These are phyloP conservation scores for Eimeria sp. DNA, from an alignment of 169 alveolate genomes.

Conservation along the genomic window DNA sequence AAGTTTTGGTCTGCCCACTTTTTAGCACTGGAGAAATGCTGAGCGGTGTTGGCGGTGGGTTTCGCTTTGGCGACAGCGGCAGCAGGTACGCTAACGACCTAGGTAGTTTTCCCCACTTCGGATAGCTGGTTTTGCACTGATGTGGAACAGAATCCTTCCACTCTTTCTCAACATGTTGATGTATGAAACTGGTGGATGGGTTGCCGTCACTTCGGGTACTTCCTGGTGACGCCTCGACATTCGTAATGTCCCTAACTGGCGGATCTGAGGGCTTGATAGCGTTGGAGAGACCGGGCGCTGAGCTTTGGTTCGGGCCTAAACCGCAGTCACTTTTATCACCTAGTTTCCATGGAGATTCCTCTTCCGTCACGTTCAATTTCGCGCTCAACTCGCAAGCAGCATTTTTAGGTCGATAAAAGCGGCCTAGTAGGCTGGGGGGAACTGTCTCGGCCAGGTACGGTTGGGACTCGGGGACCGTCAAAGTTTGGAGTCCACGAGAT, in stretches of 20 bases:
- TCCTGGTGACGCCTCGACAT: neutral
- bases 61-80: neutral
- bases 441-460: slow-evolving; percentile 31
- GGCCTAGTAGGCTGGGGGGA: slow-evolving; percentile 22
- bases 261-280: slow-evolving; percentile 4
- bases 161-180: neutral
- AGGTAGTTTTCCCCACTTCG: slow-evolving; percentile 5
- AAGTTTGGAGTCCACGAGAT: slow-evolving; percentile 8
- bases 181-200: neutral
- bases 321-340: neutral
- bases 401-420: neutral
- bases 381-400: neutral
- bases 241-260: neutral
- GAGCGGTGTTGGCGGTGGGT: neutral
- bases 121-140: neutral
- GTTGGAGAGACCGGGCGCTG: neutral
- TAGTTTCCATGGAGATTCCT: neutral
- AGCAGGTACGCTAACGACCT: neutral
- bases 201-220: neutral
- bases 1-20: neutral
- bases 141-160: neutral
- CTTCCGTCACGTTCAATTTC: neutral
- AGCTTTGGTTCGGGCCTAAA: neutral
- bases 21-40: neutral
- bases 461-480: slow-evolving; percentile 45